Conservation (phyloP, 805 yeast genomes). For the Candida oleophila region DNA sequence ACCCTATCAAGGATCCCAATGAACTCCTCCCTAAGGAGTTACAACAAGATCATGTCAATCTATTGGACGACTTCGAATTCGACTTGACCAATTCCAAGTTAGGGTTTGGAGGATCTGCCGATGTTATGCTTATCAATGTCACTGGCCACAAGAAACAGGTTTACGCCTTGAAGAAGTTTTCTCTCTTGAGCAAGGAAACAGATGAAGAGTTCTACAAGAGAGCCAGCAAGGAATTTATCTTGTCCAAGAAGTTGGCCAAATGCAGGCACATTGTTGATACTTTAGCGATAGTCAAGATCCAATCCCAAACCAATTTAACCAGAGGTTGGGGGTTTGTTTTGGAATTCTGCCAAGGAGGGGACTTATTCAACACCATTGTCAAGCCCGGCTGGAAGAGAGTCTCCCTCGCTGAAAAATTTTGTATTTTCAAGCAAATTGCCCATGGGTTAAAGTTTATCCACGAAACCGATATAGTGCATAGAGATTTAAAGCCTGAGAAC, state of each 20-base stretch:
- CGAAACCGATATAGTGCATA: constrained; percentile 64
- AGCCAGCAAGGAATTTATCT: constrained; percentile 61
- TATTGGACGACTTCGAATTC: constrained; percentile 56
- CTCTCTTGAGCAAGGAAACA: constrained; percentile 57
- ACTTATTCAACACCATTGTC: constrained; percentile 54
- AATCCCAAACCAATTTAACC: constrained; percentile 50
- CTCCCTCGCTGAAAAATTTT: constrained; percentile 52
- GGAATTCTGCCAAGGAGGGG: constrained; percentile 63
- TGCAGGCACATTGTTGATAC: constrained; percentile 63
- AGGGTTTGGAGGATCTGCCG: constrained; percentile 74
- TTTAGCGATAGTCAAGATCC: constrained; percentile 54
- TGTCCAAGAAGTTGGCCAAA: constrained; percentile 53
- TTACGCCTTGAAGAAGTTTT: constrained; percentile 67
- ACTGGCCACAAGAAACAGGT: constrained; percentile 40
- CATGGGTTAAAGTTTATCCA: constrained; percentile 64
- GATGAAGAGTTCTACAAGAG: constrained; percentile 65
- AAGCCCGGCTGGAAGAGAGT: constrained; percentile 60
- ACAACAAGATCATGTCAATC: constrained; percentile 45
- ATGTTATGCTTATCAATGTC: constrained; percentile 49
- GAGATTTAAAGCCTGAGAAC: constrained; percentile 77
- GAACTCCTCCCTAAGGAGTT: constrained; percentile 55
- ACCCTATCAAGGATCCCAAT: constrained; percentile 68
- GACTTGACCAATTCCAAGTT: constrained; percentile 44
- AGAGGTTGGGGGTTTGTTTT: constrained; percentile 78
- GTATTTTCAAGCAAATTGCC: constrained; percentile 67